These are phyloP conservation scores for Diaporthe amygdali DNA, from an alignment of 2,329 filamentous ascomycete genomes.

Conservation along the genomic window DNA sequence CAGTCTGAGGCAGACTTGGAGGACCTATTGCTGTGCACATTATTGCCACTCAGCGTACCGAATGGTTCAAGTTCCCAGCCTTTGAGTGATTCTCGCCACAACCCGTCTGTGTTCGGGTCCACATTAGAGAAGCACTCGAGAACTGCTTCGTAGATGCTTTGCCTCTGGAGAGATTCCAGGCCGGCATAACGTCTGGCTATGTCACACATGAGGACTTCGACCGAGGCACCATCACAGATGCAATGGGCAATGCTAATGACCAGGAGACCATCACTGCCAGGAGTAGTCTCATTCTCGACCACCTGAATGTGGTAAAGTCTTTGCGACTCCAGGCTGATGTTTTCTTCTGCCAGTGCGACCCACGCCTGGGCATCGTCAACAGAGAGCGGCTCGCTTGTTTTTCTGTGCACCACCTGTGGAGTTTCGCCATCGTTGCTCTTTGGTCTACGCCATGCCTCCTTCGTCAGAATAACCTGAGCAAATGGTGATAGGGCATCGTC, in stretches of 20 bases:
- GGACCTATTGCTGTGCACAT: slow-evolving; percentile 18
- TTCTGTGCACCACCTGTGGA: slow-evolving; percentile 7
- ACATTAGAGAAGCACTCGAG: slow-evolving; percentile 25
- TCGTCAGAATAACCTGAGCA: slow-evolving; percentile 37
- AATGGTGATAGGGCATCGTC: slow-evolving; percentile 41
- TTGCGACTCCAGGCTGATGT: slow-evolving; percentile 28
- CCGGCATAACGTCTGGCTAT: slow-evolving; percentile 32
- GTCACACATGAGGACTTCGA: slow-evolving; percentile 39
- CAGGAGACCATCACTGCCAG: slow-evolving; percentile 22
- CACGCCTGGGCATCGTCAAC: slow-evolving; percentile 21
- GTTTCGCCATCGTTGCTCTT: slow-evolving; percentile 24
- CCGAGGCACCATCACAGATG: slow-evolving; percentile 41
- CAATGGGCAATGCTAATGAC: slow-evolving; percentile 42
- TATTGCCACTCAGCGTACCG: slow-evolving; percentile 29
- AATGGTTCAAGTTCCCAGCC: slow-evolving; percentile 31
- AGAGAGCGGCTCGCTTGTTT: neutral
- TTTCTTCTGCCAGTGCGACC: slow-evolving; percentile 27
- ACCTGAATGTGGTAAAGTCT: slow-evolving; percentile 30
- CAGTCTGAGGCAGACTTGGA: neutral
- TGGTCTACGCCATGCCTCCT: slow-evolving; percentile 18
- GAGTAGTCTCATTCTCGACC: slow-evolving; percentile 27
- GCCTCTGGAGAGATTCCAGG: slow-evolving; percentile 21
- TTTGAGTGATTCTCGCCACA: slow-evolving; percentile 23
- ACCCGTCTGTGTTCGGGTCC: slow-evolving; percentile 21
- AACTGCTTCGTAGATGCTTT: slow-evolving; percentile 24